phyloP scores from a whole-genome alignment of 495 filamentous ascomycete species.

The Tuber microsphaerosporum region DNA sequence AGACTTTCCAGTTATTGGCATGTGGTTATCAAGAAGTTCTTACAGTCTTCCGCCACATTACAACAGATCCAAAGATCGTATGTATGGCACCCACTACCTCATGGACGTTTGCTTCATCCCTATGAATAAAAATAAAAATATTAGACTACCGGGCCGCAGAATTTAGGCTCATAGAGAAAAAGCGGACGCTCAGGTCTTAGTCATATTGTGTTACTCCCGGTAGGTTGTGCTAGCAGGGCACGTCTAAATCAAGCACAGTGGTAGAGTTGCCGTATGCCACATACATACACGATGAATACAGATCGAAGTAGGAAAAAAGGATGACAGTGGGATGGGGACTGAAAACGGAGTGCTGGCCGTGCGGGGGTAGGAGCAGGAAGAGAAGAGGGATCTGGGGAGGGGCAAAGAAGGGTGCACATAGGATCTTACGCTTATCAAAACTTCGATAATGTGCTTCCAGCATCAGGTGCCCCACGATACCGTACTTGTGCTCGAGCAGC shows the following conservation, averaged over 20 bases:
- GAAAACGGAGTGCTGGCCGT: background rate
- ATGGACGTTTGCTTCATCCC: background rate
- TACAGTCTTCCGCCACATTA: too few species aligned
- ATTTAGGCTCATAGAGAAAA: background rate
- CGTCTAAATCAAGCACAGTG: background rate
- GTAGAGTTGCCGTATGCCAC: conserved; percentile 1
- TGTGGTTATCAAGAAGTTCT: too few species aligned
- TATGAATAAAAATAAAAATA: background rate
- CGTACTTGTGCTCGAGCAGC: too few species aligned
- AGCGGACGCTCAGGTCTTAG: background rate
- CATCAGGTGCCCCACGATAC: background rate
- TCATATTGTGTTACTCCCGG: background rate
- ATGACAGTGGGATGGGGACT: background rate
- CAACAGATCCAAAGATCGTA: background rate
- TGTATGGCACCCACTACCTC: background rate
- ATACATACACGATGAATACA: background rate
- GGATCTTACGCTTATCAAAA: background rate
- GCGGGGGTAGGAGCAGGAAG: background rate
- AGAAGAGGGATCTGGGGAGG: background rate
- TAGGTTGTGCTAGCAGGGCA: background rate
- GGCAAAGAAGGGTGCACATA: background rate
- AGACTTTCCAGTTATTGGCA: too few species aligned
- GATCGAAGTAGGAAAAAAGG: background rate
- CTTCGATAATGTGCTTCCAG: background rate
- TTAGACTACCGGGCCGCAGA: background rate